Evolutionary conservation across 2,329 filamentous ascomycete genomes (phyloP), one percentile per base, ranked within the genome.

Genomic region (Beauveria pseudobassiana): DNA sequence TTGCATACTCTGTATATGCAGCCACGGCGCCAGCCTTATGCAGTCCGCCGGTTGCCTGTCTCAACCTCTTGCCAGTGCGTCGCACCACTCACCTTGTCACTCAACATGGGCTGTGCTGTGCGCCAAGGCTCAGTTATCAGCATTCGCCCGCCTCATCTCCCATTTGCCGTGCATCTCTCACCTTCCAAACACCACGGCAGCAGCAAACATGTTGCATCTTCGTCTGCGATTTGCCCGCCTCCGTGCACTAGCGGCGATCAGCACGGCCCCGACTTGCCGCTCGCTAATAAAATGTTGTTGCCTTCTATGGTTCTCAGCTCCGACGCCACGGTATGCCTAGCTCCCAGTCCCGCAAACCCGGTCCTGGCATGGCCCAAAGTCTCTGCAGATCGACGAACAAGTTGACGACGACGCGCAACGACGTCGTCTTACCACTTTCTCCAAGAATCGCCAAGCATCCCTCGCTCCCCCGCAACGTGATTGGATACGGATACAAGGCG

Each of bases 121-220:
- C 55, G 55, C 55, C 55, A 9, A 34, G 55, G 34, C 55, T 49
- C 55, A 58, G 30, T 20, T 30, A 49, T 58, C 55, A 58, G 55
- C 45, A 58, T 58, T 42, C 26, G 22, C 18, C 34, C 12, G 48
- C 26, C 26, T 30, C 18, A 14, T 22, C 34, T 42, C 14, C 24
- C 26, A 26, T 26, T n/a, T 26, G 42, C 24, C 53, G 18, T 56
- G 43, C 18, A 57, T 57, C 43, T 48, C 54, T 34, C 12, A 38
- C 12, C 42, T 57, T 48, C 20, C 43, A 46, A 48, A 57, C 54
- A 38, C 28, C 18, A 38, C 28, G 34, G 54, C 42, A 46, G 54
- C 40, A 56, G 53, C 53, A 55, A 55, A 16, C 18, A 48, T 28
- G 42, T 43, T 38, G 53, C 53, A 56, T 45, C 7, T n/a, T 38